A percentile compares a stretch with the other conserved stretches of the same genome.
phyloP scores from a whole-genome alignment of 139 green algal genomes.

The Chlorella vulgaris region DNA sequence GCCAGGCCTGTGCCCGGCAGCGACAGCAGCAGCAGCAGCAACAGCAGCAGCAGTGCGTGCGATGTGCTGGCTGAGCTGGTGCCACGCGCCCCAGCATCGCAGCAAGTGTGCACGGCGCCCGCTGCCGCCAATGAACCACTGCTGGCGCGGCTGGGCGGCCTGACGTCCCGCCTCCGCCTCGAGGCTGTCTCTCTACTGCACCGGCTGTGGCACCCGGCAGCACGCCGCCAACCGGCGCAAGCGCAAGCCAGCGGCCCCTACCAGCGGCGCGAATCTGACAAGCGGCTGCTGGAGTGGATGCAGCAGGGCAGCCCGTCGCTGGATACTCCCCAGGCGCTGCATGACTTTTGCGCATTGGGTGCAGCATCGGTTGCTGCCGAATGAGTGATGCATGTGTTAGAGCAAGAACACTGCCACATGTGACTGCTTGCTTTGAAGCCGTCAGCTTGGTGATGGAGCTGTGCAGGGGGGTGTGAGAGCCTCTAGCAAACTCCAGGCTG shows the following conservation, averaged over 20 bases:
- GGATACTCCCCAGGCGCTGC: not conserved
- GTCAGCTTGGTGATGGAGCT: no score
- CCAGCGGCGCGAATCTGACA: not conserved
- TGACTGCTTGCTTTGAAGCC: no score
- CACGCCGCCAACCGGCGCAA: no score
- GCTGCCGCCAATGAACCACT: not conserved
- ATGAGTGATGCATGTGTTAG: no score
- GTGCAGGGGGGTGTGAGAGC: no score
- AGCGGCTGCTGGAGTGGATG: slow-evolving; percentile 11
- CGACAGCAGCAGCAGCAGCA: not conserved
- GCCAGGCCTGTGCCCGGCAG: not conserved
- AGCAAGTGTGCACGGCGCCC: not conserved
- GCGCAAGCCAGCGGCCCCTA: not conserved
- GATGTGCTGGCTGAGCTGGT: slow-evolving; percentile 9
- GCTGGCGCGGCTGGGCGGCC: not conserved
- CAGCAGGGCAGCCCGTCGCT: not conserved
- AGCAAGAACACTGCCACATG: no score
- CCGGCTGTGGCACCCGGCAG: not conserved
- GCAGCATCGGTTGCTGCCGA: no score
- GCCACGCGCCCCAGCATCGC: not conserved
- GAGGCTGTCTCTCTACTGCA: not conserved
- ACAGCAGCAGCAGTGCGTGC: not conserved
- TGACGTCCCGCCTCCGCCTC: not conserved
- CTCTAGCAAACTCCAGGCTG: no score
- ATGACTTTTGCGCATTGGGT: not conserved